Conservation (phyloP, 164 flowering plant species). For the Dillenia suffruticosa region DNA sequence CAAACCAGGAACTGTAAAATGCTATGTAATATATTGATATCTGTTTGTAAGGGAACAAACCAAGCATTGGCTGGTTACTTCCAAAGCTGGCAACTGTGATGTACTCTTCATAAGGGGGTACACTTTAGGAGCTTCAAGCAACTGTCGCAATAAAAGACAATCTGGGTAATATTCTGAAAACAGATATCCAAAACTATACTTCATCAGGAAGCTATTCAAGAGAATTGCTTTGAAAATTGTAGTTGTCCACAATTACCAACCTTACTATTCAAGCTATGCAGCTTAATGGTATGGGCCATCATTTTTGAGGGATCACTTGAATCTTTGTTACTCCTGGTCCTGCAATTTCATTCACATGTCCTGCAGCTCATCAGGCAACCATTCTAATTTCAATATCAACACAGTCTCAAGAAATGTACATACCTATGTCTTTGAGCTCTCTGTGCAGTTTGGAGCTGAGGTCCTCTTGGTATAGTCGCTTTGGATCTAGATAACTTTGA, state of each 20-base stretch:
- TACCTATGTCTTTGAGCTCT: slow-evolving; percentile 72
- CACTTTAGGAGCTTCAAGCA: slow-evolving; percentile 72
- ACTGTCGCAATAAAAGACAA: slow-evolving; percentile 24
- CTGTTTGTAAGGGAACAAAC: not conserved
- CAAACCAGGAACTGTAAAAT: not conserved
- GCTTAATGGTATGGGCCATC: slow-evolving; percentile 47
- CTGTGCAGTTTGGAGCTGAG: slow-evolving; percentile 75
- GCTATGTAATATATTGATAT: not conserved
- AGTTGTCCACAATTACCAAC: slow-evolving; percentile 35
- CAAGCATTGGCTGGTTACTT: slow-evolving; percentile 33
- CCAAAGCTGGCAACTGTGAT: slow-evolving; percentile 73
- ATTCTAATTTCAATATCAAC: too few relatives aligned
- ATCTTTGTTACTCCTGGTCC: slow-evolving; percentile 42
- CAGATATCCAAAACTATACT: not conserved
- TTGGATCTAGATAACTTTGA: too few relatives aligned
- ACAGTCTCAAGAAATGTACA: not conserved
- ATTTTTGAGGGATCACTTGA: slow-evolving; percentile 19
- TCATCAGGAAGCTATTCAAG: not conserved
- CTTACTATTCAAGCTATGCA: slow-evolving; percentile 83
- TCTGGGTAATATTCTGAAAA: not conserved
- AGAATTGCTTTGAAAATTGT: too few relatives aligned
- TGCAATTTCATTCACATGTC: slow-evolving; percentile 21
- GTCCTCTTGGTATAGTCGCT: slow-evolving; percentile 75
- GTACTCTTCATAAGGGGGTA: slow-evolving; percentile 54
- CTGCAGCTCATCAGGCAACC: too few relatives aligned